These are phyloP conservation scores for Cladosporium sp. DNA, from an alignment of 2,329 filamentous ascomycete species.

Conservation along the genomic window DNA sequence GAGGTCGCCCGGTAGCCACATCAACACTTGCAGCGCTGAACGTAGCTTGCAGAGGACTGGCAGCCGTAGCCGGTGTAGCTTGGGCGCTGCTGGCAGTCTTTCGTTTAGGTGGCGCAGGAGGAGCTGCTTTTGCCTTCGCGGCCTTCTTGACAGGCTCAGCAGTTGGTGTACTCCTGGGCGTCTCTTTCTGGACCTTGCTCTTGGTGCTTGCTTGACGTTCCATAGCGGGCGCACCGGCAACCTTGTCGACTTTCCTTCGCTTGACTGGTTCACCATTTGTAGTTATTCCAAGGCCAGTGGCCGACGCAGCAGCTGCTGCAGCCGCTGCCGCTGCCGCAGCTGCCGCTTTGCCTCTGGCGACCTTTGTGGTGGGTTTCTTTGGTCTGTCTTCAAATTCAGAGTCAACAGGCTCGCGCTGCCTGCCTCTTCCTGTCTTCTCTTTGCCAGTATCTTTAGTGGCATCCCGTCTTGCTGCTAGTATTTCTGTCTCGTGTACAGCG, in stretches of 20 bases:
- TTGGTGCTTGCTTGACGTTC: slow-evolving; percentile 66
- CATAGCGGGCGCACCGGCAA: slow-evolving; percentile 49
- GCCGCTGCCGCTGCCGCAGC: slow-evolving; percentile 31
- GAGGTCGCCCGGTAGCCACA: slow-evolving; percentile 68
- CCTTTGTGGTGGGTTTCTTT: slow-evolving; percentile 63
- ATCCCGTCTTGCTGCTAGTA: slow-evolving; percentile 76
- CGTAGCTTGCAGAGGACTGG: slow-evolving; percentile 49
- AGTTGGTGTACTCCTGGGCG: slow-evolving; percentile 67
- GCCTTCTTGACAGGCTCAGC: slow-evolving; percentile 68
- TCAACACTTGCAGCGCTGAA: slow-evolving; percentile 65
- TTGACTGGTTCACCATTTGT: slow-evolving; percentile 64
- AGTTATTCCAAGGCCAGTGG: slow-evolving; percentile 60
- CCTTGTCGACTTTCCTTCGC: slow-evolving; percentile 78
- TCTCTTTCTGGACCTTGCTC: slow-evolving; percentile 49
- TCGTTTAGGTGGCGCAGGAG: slow-evolving; percentile 70
- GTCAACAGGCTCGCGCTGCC: slow-evolving; percentile 65
- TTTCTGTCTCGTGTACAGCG: slow-evolving; percentile 77
- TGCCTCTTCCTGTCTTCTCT: slow-evolving; percentile 65
- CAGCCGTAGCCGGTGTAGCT: slow-evolving; percentile 47
- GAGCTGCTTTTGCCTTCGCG: slow-evolving; percentile 64
- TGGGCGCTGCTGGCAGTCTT: slow-evolving; percentile 58
- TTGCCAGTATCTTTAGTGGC: slow-evolving; percentile 70
- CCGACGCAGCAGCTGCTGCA: slow-evolving; percentile 26
- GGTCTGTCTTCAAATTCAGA: slow-evolving; percentile 75
- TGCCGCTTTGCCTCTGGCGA: slow-evolving; percentile 64